A percentile compares a stretch with the other conserved stretches of the same genome.
Evolutionary conservation across 139 green algal species (phyloP).

Genomic region (Bryopsis sp.): DNA sequence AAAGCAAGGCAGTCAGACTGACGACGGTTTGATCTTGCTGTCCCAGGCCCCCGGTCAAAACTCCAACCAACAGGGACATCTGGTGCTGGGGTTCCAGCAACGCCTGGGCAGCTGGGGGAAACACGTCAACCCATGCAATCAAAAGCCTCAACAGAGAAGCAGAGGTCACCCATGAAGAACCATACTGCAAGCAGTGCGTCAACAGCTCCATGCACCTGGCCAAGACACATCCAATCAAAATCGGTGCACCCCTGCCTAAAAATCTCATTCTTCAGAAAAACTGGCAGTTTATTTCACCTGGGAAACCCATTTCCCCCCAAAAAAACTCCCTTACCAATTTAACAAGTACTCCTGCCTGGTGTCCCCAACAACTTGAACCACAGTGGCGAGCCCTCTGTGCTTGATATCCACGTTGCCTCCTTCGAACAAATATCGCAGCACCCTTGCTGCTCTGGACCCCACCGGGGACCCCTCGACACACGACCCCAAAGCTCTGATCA

Average conservation of each 20-base stretch:
- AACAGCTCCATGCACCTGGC: slow-evolving; percentile 9
- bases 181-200: slow-evolving; percentile 2
- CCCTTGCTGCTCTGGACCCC: not conserved
- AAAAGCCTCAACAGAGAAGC: not conserved
- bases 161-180: not conserved
- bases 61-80: not conserved
- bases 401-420: not conserved
- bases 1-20: not conserved
- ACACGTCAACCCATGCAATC: not conserved
- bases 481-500: not conserved
- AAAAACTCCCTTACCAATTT: not conserved
- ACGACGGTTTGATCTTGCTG: not conserved
- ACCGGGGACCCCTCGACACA: not conserved
- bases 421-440: not conserved
- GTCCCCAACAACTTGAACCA: not conserved
- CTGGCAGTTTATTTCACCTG: too few species aligned
- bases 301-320: not conserved
- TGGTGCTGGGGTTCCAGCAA: not conserved
- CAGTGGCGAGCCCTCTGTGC: not conserved
- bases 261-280: too few species aligned
- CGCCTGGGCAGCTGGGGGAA: not conserved
- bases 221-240: not conserved
- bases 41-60: not conserved
- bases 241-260: not conserved
- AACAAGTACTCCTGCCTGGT: not conserved